phyloP scores from a whole-genome alignment of 305 asterid species.

The Rubia balearica region DNA sequence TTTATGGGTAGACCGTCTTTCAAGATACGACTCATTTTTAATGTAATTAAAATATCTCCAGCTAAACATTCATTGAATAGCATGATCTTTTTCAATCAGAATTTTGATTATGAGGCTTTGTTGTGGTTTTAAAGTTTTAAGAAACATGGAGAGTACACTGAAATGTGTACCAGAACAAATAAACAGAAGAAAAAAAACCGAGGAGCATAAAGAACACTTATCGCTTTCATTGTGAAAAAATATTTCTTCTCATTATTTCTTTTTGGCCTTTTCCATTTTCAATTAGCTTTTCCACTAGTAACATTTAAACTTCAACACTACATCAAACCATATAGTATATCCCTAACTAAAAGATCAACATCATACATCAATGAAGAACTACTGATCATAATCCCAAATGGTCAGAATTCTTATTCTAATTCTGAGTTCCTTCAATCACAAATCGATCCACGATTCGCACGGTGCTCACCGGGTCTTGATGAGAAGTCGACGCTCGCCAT shows the following conservation, averaged over 20 bases:
- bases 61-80: no score
- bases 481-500: conserved; percentile 60
- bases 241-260: background rate
- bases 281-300: background rate
- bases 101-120: no score
- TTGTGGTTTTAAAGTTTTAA: no score
- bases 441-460: conserved; percentile 75
- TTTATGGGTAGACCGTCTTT: no score
- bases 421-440: conserved; percentile 44
- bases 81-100: no score
- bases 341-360: conserved; percentile 9
- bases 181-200: no score
- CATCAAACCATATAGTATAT: conserved; percentile 18
- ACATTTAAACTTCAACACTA: conserved; percentile 5
- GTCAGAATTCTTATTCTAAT: conserved; percentile 21
- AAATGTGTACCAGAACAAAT: no score
- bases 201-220: no score
- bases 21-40: no score
- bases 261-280: background rate
- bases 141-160: no score
- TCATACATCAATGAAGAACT: conserved; percentile 34
- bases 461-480: conserved; percentile 74
- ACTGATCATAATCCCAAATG: conserved; percentile 42
- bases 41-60: no score
- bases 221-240: no score